Conservation (phyloP, 768 basidiomycete species). For the Russula emetica region DNA sequence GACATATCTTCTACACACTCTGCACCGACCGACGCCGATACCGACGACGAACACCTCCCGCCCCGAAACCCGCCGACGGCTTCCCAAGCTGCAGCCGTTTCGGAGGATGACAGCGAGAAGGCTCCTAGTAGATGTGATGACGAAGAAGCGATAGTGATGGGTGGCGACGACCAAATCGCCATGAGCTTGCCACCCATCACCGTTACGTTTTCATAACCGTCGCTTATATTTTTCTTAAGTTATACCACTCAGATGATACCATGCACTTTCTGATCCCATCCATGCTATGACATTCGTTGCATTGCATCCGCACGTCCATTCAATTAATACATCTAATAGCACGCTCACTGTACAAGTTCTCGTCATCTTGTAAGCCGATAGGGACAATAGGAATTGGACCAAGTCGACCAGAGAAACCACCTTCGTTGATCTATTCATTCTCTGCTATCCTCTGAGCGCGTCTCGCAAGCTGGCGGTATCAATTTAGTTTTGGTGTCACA, state of each 20-base stretch:
- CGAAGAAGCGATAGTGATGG: constrained; percentile 33
- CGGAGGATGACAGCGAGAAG: constrained; percentile 23
- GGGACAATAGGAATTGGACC: neutral
- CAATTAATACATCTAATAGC: constrained; percentile 25
- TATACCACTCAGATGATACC: constrained; percentile 24
- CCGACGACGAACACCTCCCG: constrained; percentile 23
- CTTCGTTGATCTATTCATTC: constrained; percentile 4
- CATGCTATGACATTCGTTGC: constrained; percentile 12
- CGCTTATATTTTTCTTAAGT: neutral
- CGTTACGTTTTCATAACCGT: constrained; percentile 39
- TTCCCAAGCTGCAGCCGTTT: constrained; percentile 26
- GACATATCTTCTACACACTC: constrained; percentile 22
- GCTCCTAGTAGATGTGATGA: constrained; percentile 28
- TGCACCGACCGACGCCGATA: constrained; percentile 24
- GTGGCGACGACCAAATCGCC: constrained; percentile 25
- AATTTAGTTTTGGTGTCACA: constrained; percentile 11
- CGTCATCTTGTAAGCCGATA: constrained; percentile 3
- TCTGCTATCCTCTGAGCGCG: constrained; percentile 53
- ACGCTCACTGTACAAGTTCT: constrained; percentile 19
- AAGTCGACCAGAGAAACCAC: neutral
- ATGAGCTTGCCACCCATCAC: constrained; percentile 41
- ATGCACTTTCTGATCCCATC: constrained; percentile 19
- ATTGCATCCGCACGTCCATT: constrained; percentile 18
- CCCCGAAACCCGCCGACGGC: constrained; percentile 27
- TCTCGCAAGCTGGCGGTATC: constrained; percentile 57